A percentile compares a stretch with the other conserved stretches of the same genome.
Conservation (phyloP, 805 yeast species). For the Pichia cabralensis region DNA sequence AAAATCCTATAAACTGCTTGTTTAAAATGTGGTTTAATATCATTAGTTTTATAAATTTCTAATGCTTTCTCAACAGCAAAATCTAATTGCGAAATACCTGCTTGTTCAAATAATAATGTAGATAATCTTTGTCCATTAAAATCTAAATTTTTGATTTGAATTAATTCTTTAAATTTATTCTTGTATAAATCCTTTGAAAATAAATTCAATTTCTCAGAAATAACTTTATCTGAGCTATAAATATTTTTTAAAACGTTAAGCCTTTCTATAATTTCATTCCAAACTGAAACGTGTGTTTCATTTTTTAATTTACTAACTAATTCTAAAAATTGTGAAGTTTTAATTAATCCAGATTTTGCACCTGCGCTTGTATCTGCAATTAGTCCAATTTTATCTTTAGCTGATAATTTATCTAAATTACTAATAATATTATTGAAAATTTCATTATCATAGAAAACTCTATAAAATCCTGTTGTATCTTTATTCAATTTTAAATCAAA, state of each 20-base stretch:
- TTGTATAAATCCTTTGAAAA: conserved; percentile 28
- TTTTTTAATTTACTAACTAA: conserved; percentile 28
- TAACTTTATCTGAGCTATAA: conserved; percentile 28
- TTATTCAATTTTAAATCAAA: conserved; percentile 35
- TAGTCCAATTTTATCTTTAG: conserved; percentile 43
- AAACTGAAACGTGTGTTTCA: conserved; percentile 36
- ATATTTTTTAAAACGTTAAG: conserved; percentile 27
- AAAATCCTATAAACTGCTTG: conserved; percentile 35
- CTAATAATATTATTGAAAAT: conserved; percentile 32
- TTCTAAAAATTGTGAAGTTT: conserved; percentile 35
- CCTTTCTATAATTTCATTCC: conserved; percentile 42
- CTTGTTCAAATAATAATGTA: conserved; percentile 30
- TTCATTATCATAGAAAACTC: conserved; percentile 40
- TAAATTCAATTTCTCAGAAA: conserved; percentile 19
- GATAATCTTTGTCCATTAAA: conserved; percentile 25
- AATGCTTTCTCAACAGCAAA: conserved; percentile 23
- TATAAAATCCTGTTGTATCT: conserved; percentile 41
- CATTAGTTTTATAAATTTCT: conserved; percentile 3
- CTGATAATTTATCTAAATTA: conserved; percentile 29
- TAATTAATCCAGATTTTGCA: conserved; percentile 35
- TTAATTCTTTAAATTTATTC: conserved; percentile 20
- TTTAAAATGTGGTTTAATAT: conserved; percentile 31
- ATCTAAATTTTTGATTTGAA: conserved; percentile 8
- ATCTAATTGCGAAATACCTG: conserved; percentile 31
- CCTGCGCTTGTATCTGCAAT: conserved; percentile 43